Evolutionary conservation across 768 basidiomycete species (phyloP).

Genomic region (Rhizopogon vinicolor): DNA sequence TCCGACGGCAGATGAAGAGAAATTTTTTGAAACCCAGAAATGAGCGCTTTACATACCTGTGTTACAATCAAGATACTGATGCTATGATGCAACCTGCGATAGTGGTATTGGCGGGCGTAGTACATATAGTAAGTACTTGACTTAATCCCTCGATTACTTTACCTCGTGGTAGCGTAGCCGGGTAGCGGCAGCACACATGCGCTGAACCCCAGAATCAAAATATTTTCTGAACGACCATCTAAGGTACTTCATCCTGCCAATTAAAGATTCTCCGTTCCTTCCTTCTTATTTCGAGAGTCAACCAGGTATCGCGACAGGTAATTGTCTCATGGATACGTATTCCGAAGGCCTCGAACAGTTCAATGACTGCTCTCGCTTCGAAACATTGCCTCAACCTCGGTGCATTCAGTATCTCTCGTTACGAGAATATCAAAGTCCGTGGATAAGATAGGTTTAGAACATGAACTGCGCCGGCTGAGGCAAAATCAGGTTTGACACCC

Average conservation of each 20-base stretch:
- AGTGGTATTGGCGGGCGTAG: background rate
- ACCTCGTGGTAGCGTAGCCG: constrained; percentile 17
- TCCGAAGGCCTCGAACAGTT: too few relatives aligned
- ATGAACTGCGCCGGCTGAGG: too few relatives aligned
- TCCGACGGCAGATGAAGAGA: constrained; percentile 21
- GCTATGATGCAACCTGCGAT: constrained; percentile 3
- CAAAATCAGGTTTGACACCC: too few relatives aligned
- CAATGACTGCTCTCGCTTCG: too few relatives aligned
- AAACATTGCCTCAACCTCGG: too few relatives aligned
- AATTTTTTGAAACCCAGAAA: constrained; percentile 13
- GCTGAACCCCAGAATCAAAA: background rate
- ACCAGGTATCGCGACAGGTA: too few relatives aligned
- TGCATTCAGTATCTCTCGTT: too few relatives aligned
- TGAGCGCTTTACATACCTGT: constrained; percentile 10
- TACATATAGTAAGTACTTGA: too few relatives aligned
- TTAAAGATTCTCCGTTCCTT: constrained; percentile 6
- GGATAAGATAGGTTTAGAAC: too few relatives aligned
- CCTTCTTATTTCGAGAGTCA: background rate
- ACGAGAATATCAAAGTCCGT: too few relatives aligned
- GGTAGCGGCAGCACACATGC: background rate
- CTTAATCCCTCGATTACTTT: constrained; percentile 12
- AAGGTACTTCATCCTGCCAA: background rate
- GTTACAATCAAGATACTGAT: constrained; percentile 5
- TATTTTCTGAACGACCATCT: too few relatives aligned
- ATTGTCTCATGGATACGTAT: too few relatives aligned